Evolutionary conservation across 2,329 filamentous ascomycete genomes (phyloP), one percentile per base, ranked within the genome.

Genomic region (Juglanconis juglandina): DNA sequence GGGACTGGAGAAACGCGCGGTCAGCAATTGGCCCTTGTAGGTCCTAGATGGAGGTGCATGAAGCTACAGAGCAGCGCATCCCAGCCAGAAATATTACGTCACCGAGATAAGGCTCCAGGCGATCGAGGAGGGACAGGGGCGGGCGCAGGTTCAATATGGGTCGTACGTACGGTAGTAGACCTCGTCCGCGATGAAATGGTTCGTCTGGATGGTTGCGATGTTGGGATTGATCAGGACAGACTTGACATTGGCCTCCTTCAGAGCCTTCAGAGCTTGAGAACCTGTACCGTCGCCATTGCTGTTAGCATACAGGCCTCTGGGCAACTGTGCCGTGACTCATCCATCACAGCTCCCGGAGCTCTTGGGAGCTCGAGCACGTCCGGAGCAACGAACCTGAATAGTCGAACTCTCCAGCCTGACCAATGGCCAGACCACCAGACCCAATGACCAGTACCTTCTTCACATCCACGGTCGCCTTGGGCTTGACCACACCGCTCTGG

Each of bases 361-460:
- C 48, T 6, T 24, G 50, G 50, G n/a, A 49, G 47, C 47, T 50
- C 17, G 11, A 17, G 35, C 32, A 8, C 0, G 10, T 4, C 54
- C 50, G 51, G 52, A 54, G 55, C 41, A 42, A 82, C 87, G 67
- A 82, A 96, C 92, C 94, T 76, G 95, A 98, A 77, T 98, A 98
- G 79, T 98, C 94, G 71, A 98, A 98, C 80, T 98, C 94, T 79
- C 94, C 94, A 66, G 94, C 94, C 79, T 98, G 94, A 65, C 94
- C 94, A 85, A 98, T 98, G 74, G 91, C 92, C 68, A 98, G 84
- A 76, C 94, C 94, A 79, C 94, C 94, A 78, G 89, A 93, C 62
- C 94, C 94, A 80, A 98, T 96, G 68, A 98, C 93, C 64, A 98
- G 81, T 56, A 98, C 94, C 81, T 98, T 98, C 81, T 96, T 96